Evolutionary conservation across 164 flowering plant genomes (phyloP), one percentile per base, ranked within the genome.

Genomic region (Tetrastigma voinierianum): DNA sequence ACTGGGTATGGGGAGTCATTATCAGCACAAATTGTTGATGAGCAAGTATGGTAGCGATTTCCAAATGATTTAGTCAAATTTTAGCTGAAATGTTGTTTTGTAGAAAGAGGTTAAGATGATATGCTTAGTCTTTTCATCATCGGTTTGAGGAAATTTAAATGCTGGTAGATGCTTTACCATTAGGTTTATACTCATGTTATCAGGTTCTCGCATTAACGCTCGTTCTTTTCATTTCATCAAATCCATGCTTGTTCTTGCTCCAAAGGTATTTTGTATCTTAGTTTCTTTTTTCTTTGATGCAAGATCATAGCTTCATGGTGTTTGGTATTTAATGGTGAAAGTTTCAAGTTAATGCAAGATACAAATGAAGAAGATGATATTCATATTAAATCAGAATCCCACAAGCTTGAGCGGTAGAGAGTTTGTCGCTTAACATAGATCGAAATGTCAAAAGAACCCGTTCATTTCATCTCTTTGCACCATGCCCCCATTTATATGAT

Each of bases 1-100:
- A 96, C n/a, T 77, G 98, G 93, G 72, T 96, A 63, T 83, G 99
- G 99, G 66, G 96, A 91, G 63, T 88, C 98, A 74, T 81, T 96
- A 68, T 84, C 96, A 9, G 70, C 90, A 51, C 95, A 96, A 83
- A 51, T 90, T 72, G 97, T 93, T 74, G 99, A 96, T 74, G 98
- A 96, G 70, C 99, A 93, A 79, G 99, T 96, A 90, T 66, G 87
- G 40, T 46, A 52, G 3, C 56, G 63, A 55, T 11, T 46, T 59
- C 1, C 3, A 9, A 13, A 9, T 57, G 9, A 52, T 62, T 45
- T 15, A 49, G 19, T 3, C 52, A 59, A 57, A 25, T 40, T 60
- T 12, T 45, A 23, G 51, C 18, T 56, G n/a, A n/a, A n/a, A n/a
- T n/a, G n/a, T n/a, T 46, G 24, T 21, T 23, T 66, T 55, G 45